These are phyloP conservation scores for Pleodorina starrii DNA, from an alignment of 139 green algal genomes.

Conservation along the genomic window DNA sequence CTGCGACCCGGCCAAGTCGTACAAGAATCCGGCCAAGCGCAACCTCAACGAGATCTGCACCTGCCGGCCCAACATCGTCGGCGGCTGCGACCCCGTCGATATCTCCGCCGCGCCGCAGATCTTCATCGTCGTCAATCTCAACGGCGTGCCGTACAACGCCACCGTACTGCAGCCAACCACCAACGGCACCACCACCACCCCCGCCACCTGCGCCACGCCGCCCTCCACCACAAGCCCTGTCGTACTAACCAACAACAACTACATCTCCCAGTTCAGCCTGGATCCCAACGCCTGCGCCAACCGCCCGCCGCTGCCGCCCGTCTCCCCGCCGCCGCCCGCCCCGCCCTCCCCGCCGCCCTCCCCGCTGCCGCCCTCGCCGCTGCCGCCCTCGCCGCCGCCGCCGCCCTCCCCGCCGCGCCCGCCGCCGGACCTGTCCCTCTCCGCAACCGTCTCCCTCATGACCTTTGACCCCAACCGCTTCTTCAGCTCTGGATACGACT, in stretches of 20 bases:
- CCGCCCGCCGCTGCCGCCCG: constrained; percentile 3
- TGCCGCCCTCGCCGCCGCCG: neutral
- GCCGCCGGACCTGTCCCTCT: neutral
- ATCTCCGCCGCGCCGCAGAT: neutral
- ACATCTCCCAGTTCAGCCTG: constrained; percentile 23
- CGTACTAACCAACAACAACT: constrained; percentile 34
- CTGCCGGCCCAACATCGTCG: neutral
- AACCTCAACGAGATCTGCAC: constrained; percentile 37
- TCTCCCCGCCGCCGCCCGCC: neutral
- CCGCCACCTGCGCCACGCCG: neutral
- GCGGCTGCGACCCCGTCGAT: constrained; percentile 35
- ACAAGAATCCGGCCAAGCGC: constrained; percentile 28
- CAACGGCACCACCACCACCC: neutral
- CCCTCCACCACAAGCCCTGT: neutral
- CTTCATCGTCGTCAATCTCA: constrained; percentile 32
- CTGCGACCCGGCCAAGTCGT: constrained; percentile 19
- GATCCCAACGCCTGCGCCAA: neutral
- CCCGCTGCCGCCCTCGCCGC: neutral
- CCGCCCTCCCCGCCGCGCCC: neutral
- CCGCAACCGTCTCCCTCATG: constrained; percentile 22
- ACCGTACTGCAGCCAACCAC: neutral
- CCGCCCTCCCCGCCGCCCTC: neutral
- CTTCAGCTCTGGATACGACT: constrained; percentile 38
- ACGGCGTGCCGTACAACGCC: constrained; percentile 28
- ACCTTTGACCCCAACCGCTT: constrained; percentile 3